phyloP scores from a whole-genome alignment of 2,329 filamentous ascomycete genomes.

The Ophiobolus disseminans region DNA sequence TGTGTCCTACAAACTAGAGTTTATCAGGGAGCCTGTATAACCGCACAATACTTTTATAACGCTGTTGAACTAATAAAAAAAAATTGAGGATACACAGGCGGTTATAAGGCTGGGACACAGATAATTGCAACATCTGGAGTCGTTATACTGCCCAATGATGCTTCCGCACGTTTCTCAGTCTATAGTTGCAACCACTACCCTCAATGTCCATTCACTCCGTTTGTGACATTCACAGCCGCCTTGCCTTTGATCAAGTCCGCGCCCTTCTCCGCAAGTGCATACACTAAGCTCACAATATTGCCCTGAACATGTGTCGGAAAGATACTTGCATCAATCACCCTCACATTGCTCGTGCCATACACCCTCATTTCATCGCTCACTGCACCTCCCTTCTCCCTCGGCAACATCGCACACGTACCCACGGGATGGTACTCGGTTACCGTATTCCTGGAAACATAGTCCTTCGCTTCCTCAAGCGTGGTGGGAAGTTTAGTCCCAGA shows the following conservation, averaged over 20 bases:
- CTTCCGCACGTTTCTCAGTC: no score
- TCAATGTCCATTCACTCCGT: conserved; percentile 5
- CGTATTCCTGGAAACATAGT: conserved; percentile 20
- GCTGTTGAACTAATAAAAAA: no score
- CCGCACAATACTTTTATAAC: no score
- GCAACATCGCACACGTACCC: conserved; percentile 43
- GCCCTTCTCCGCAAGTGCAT: conserved; percentile 43
- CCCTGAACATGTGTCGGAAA: conserved; percentile 38
- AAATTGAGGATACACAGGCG: no score
- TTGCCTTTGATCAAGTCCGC: conserved; percentile 36
- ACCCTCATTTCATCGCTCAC: conserved; percentile 35
- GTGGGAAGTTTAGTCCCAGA: conserved; percentile 12
- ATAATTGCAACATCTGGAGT: no score
- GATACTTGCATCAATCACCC: conserved; percentile 38
- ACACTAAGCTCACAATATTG: conserved; percentile 38
- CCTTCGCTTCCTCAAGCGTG: conserved; percentile 34
- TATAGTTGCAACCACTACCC: no score
- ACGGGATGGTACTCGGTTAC: conserved; percentile 42
- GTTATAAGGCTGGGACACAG: no score
- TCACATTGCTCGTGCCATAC: conserved; percentile 39
- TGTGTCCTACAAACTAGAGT: no score
- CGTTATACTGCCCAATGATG: no score
- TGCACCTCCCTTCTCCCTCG: conserved; percentile 38
- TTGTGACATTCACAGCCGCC: neutral
- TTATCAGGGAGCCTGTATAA: no score